phyloP scores from a whole-genome alignment of 2,329 filamentous ascomycete genomes.

The Claviceps humidiphila region DNA sequence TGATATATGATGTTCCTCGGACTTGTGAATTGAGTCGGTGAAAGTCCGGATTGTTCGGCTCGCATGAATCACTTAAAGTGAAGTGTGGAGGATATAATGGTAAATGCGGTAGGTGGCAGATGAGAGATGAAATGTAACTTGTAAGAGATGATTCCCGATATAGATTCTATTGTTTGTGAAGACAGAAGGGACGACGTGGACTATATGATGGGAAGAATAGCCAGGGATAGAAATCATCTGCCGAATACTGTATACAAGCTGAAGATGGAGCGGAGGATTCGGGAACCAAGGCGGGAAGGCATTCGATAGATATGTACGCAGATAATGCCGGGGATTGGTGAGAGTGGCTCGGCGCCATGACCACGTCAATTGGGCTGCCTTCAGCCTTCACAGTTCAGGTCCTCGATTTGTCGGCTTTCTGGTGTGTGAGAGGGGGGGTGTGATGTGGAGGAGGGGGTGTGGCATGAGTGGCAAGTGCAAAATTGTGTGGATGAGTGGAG shows the following conservation, averaged over 20 bases:
- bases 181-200: no score
- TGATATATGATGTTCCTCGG: not conserved
- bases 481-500: not conserved
- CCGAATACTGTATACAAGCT: not conserved
- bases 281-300: not conserved
- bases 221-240: not conserved
- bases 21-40: not conserved
- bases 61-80: not conserved
- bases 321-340: not conserved
- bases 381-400: not conserved
- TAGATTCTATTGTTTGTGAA: not conserved
- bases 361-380: not conserved
- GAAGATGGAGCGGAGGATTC: not conserved
- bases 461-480: not conserved
- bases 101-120: not conserved
- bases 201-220: not conserved
- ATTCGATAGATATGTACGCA: constrained; percentile 1
- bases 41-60: not conserved
- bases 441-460: no score
- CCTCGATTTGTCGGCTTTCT: not conserved
- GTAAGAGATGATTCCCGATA: not conserved
- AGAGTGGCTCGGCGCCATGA: not conserved
- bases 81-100: no score
- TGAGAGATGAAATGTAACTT: not conserved
- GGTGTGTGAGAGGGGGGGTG: not conserved